These are phyloP conservation scores for Myriosclerotinia curreyana DNA, from an alignment of 2,329 filamentous ascomycete species.

Conservation along the genomic window DNA sequence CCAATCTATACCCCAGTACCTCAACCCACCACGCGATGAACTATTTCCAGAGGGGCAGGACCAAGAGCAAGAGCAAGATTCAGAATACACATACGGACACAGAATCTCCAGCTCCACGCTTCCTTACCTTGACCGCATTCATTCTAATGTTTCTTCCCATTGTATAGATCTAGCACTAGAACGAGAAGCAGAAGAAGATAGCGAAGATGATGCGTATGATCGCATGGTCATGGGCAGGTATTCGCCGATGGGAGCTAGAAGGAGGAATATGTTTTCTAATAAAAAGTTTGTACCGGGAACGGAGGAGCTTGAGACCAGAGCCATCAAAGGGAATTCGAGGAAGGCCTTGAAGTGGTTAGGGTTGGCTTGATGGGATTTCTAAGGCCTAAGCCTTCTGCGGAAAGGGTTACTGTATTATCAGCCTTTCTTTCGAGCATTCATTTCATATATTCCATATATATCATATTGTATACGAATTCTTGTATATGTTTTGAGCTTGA, in stretches of 20 bases:
- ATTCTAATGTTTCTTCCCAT: neutral
- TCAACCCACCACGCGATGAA: neutral
- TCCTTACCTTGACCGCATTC: neutral
- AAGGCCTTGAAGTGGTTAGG: conserved; percentile 44
- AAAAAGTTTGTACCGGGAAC: neutral
- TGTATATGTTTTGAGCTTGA: neutral
- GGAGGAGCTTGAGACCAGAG: conserved; percentile 20
- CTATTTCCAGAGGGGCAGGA: neutral
- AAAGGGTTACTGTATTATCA: neutral
- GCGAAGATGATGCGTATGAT: conserved; percentile 39
- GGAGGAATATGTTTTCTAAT: conserved; percentile 11
- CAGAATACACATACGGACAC: neutral
- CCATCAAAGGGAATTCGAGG: conserved; percentile 32
- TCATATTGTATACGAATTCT: neutral
- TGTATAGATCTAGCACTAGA: neutral
- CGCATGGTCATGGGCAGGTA: conserved; percentile 36
- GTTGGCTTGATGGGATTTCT: conserved; percentile 29
- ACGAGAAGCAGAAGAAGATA: conserved; percentile 33
- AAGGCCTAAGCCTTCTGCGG: neutral
- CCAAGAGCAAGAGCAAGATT: neutral
- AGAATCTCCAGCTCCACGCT: neutral
- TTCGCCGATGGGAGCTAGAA: conserved; percentile 26
- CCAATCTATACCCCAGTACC: neutral
- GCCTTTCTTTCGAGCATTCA: neutral
- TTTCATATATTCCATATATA: neutral